Evolutionary conservation across 768 basidiomycete species (phyloP).

Genomic region (Psilocybe azurescens): DNA sequence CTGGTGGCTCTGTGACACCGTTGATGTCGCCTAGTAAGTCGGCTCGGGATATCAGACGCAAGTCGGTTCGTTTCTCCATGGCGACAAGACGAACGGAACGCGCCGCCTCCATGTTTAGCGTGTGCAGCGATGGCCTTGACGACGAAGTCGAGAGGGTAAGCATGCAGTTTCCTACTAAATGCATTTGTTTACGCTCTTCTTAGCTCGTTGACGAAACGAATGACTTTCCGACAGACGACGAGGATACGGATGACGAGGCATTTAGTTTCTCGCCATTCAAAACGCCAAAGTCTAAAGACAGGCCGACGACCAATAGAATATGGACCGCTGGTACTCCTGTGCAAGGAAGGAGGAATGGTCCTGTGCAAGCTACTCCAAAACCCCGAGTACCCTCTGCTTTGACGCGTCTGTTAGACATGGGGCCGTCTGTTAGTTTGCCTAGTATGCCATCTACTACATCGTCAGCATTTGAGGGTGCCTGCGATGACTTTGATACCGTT

Average conservation of each 20-base stretch:
- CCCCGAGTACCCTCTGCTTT: constrained; percentile 26
- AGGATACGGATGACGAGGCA: constrained; percentile 13
- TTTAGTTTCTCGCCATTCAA: constrained; percentile 7
- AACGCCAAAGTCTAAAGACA: constrained; percentile 25
- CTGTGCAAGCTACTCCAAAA: constrained; percentile 5
- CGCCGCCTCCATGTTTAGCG: constrained; percentile 28
- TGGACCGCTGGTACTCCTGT: constrained; percentile 34
- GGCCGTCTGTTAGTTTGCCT: constrained; percentile 21
- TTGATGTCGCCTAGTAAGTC: constrained; percentile 16
- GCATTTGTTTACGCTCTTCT: neutral
- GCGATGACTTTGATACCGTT: neutral
- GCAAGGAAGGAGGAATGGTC: constrained; percentile 16
- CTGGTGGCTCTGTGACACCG: constrained; percentile 5
- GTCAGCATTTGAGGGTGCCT: neutral
- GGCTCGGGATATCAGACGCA: constrained; percentile 17
- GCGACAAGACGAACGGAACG: constrained; percentile 23
- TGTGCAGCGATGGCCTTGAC: constrained; percentile 23
- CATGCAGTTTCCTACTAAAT: neutral
- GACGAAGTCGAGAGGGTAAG: constrained; percentile 30
- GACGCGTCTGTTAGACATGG: constrained; percentile 22
- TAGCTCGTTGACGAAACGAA: constrained; percentile 32
- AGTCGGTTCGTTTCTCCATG: constrained; percentile 33
- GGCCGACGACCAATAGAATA: constrained; percentile 31
- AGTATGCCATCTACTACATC: constrained; percentile 3
- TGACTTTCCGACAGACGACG: constrained; percentile 29